phyloP scores from a whole-genome alignment of 139 green algal genomes.

The Choricystis sp. region DNA sequence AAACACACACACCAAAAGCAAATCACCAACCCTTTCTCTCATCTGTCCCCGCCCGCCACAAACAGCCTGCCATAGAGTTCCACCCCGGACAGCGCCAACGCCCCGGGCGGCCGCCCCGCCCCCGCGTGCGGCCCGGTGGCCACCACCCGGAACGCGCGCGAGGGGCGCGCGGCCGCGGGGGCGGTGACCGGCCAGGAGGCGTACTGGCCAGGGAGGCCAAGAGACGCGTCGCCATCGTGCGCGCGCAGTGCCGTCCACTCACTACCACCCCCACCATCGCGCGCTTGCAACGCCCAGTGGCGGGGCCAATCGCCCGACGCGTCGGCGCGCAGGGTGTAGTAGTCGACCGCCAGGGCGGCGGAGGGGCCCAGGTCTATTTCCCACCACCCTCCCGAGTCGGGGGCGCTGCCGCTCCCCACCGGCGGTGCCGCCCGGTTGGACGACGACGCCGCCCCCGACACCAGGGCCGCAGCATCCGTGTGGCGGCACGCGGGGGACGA shows the following conservation, averaged over 20 bases:
- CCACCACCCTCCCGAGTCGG: constrained; percentile 42
- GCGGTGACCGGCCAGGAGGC: constrained; percentile 60
- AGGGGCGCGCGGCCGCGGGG: constrained; percentile 34
- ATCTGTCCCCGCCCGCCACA: not conserved
- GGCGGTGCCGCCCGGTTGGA: constrained; percentile 49
- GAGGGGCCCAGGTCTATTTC: constrained; percentile 47
- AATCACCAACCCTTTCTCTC: not conserved
- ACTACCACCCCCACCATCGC: constrained; percentile 4
- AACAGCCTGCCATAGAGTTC: constrained; percentile 72
- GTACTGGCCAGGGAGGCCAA: constrained; percentile 53
- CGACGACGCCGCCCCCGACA: constrained; percentile 31
- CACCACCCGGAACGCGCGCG: constrained; percentile 53
- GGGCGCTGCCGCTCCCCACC: constrained; percentile 3
- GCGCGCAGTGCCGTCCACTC: constrained; percentile 43
- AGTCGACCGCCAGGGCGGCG: constrained; percentile 48
- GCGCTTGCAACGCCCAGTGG: constrained; percentile 62
- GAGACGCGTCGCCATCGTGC: constrained; percentile 39
- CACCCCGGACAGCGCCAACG: constrained; percentile 42
- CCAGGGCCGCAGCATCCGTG: constrained; percentile 48
- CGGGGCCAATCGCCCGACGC: constrained; percentile 49
- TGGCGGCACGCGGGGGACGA: constrained; percentile 36
- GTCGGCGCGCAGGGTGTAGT: constrained; percentile 73
- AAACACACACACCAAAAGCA: constrained; percentile 2
- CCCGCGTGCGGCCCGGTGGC: constrained; percentile 24
- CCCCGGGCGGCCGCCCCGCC: constrained; percentile 15